Conservation (phyloP, 1,284 basidiomycete genomes). For the Irpex lacteus region DNA sequence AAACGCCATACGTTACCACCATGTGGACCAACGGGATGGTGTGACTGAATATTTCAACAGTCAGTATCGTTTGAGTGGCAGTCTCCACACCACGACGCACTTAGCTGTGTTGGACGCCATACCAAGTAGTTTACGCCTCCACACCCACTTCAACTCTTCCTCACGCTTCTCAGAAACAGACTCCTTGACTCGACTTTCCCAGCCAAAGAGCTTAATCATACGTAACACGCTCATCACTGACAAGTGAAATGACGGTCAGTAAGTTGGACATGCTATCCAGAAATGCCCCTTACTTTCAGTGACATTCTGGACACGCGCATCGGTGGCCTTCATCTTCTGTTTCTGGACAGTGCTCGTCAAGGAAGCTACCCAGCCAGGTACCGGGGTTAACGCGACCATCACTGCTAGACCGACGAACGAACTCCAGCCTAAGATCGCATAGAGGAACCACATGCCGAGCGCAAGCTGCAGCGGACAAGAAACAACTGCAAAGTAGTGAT, state of each 20-base stretch:
- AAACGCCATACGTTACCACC: constrained; percentile 64
- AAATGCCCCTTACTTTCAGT: constrained; percentile 30
- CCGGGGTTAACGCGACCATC: constrained; percentile 50
- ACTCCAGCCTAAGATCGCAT: constrained; percentile 45
- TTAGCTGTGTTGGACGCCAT: constrained; percentile 34
- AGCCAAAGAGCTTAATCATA: constrained; percentile 64
- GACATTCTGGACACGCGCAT: constrained; percentile 45
- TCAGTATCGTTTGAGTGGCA: background rate
- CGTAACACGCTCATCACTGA: constrained; percentile 38
- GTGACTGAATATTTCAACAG: constrained; percentile 33
- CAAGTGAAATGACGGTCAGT: background rate
- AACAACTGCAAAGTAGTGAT: constrained; percentile 6
- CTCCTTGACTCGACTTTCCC: constrained; percentile 46
- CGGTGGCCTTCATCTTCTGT: constrained; percentile 37
- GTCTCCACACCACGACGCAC: constrained; percentile 22
- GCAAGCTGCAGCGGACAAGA: constrained; percentile 34
- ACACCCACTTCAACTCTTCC: constrained; percentile 47
- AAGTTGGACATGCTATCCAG: background rate
- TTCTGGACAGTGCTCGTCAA: constrained; percentile 29
- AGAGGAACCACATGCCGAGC: constrained; percentile 41
- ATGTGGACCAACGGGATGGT: constrained; percentile 65
- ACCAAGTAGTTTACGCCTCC: constrained; percentile 37
- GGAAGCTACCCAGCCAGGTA: constrained; percentile 39
- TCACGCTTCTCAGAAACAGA: constrained; percentile 47
- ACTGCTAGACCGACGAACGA: constrained; percentile 49